These are phyloP conservation scores for Chrysanthemum lavandulifolium DNA, from an alignment of 129 eudicot genomes.

Conservation along the genomic window DNA sequence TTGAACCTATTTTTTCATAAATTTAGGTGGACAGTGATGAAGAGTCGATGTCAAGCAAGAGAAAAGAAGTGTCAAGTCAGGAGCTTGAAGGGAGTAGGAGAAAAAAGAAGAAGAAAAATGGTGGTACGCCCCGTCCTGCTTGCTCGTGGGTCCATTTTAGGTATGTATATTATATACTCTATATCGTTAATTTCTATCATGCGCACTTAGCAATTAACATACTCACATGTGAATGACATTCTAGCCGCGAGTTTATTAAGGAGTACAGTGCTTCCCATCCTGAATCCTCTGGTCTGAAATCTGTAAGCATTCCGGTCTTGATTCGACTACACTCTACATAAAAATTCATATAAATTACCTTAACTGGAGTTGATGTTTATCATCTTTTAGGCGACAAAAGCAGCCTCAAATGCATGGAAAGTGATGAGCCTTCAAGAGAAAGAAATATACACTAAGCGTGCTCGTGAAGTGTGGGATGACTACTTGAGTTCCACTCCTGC, in stretches of 20 bases:
- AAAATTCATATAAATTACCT: background rate
- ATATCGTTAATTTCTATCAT: background rate
- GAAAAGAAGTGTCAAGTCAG: slow-evolving; percentile 47
- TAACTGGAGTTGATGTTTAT: background rate
- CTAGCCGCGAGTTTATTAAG: slow-evolving; percentile 78
- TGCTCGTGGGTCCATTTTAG: slow-evolving; percentile 90
- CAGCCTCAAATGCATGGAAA: slow-evolving; percentile 89
- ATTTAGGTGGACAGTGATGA: slow-evolving; percentile 50
- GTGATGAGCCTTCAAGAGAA: slow-evolving; percentile 72
- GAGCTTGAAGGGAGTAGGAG: slow-evolving; percentile 56
- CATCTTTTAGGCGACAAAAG: slow-evolving; percentile 64
- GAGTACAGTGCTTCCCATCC: slow-evolving; percentile 88
- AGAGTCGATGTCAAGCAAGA: slow-evolving; percentile 43
- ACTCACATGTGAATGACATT: slow-evolving; percentile 27
- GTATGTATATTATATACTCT: slow-evolving; percentile 25
- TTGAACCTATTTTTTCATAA: background rate
- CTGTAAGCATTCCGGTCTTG: slow-evolving; percentile 39
- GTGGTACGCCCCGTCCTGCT: slow-evolving; percentile 71
- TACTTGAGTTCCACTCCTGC: slow-evolving; percentile 71
- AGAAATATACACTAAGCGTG: slow-evolving; percentile 69
- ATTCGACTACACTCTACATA: slow-evolving; percentile 4
- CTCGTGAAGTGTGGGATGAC: slow-evolving; percentile 87
- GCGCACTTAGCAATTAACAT: background rate
- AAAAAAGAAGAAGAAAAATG: slow-evolving; percentile 58
- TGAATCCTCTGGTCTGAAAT: slow-evolving; percentile 82